Conservation (phyloP, 2,329 filamentous ascomycete species). For the Pseudogymnoascus sp. region DNA sequence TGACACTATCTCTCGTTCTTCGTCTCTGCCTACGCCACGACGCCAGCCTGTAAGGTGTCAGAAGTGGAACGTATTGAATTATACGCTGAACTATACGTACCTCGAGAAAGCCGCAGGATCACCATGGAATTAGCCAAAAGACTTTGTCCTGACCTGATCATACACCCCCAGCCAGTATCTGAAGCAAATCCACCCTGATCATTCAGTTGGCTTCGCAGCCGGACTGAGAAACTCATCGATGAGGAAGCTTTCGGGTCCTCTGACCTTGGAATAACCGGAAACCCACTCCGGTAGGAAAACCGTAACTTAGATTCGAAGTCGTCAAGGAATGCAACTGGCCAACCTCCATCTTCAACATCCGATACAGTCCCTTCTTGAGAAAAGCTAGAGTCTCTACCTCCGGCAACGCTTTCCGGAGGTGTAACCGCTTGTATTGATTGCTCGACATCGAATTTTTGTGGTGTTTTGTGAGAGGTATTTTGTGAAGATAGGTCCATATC, state of each 20-base stretch:
- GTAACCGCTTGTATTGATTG: slow-evolving; percentile 18
- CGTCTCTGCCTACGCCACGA: slow-evolving; percentile 44
- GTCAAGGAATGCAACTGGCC: slow-evolving; percentile 78
- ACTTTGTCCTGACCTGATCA: slow-evolving; percentile 95
- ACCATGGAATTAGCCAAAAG: slow-evolving; percentile 79
- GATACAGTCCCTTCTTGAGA: slow-evolving; percentile 20
- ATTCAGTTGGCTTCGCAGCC: slow-evolving; percentile 69
- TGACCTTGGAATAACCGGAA: slow-evolving; percentile 72
- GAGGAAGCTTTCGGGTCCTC: slow-evolving; percentile 62
- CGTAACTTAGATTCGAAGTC: slow-evolving; percentile 91
- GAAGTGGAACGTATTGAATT: slow-evolving; percentile 6
- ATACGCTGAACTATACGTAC: slow-evolving; percentile 36
- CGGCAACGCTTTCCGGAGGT: slow-evolving; percentile 24
- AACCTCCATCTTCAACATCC: slow-evolving; percentile 41
- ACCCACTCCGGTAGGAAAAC: slow-evolving; percentile 93
- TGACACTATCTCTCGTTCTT: slow-evolving; percentile 65
- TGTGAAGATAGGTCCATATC: neutral
- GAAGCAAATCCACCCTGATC: slow-evolving; percentile 80
- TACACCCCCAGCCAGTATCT: slow-evolving; percentile 96
- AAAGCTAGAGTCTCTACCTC: slow-evolving; percentile 20
- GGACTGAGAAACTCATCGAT: slow-evolving; percentile 73
- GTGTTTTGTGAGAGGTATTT: neutral
- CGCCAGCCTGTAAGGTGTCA: slow-evolving; percentile 59
- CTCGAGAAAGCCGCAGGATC: slow-evolving; percentile 67
- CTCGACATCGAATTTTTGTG: slow-evolving; percentile 7